Percentiles rank a stretch among this genome's conserved stretches.
Conservation (phyloP, 305 asterid genomes). For the Fraxinus velutina region DNA sequence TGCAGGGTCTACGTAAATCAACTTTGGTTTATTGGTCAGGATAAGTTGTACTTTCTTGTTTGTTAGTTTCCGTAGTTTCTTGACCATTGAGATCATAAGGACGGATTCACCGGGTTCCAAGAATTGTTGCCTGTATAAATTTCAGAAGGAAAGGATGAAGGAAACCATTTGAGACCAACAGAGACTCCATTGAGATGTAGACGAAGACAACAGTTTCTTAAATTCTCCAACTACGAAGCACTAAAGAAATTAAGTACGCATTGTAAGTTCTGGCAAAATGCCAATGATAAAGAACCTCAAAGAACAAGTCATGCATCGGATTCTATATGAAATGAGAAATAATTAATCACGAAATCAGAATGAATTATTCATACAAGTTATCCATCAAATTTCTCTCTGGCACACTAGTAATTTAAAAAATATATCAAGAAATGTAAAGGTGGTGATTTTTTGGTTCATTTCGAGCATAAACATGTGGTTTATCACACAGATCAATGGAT, state of each 20-base stretch:
- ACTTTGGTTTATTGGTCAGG: conserved; percentile 88
- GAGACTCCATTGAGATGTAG: neutral
- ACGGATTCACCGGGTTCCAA: conserved; percentile 96
- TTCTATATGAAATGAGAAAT: neutral
- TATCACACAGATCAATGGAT: neutral
- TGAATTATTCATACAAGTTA: neutral
- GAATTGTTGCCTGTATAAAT: conserved; percentile 77
- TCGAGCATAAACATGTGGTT: neutral
- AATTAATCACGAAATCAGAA: neutral
- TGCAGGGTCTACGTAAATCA: conserved; percentile 85
- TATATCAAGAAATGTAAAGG: neutral
- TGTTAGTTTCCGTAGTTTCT: conserved; percentile 82
- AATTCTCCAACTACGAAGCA: neutral
- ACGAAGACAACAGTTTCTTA: neutral
- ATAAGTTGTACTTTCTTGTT: conserved; percentile 97
- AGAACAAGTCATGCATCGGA: neutral
- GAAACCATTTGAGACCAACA: neutral
- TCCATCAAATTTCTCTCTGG: neutral
- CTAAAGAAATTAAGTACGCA: neutral
- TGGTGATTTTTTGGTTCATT: neutral
- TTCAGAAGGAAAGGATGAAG: conserved; percentile 1
- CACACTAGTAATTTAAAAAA: neutral
- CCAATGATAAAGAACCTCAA: neutral
- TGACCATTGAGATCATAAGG: conserved; percentile 95
- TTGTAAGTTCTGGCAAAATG: neutral